phyloP scores from a whole-genome alignment of 305 asterid species.

The Fraxinus sp. region DNA sequence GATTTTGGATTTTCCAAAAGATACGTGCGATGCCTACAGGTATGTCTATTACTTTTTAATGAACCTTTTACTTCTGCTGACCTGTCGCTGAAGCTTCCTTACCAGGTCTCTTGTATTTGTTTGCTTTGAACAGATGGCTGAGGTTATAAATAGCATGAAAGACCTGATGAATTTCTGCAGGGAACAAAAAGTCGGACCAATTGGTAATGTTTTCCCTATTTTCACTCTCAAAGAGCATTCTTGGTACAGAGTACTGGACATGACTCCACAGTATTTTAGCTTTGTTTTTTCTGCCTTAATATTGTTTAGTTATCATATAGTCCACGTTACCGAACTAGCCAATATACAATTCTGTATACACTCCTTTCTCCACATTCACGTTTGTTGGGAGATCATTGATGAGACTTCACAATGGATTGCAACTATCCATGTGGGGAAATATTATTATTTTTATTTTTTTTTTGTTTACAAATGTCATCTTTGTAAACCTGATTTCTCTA shows the following conservation, averaged over 20 bases:
- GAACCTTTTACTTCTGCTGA: neutral
- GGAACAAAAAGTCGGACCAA: constrained; percentile 72
- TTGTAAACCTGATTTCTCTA: neutral
- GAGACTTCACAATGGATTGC: neutral
- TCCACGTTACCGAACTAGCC: neutral
- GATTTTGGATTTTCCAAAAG: constrained; percentile 91
- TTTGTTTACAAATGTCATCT: neutral
- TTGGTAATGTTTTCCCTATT: constrained; percentile 49
- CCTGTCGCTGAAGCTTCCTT: neutral
- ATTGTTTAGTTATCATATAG: neutral
- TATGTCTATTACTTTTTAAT: constrained; percentile 22
- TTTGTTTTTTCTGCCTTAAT: neutral
- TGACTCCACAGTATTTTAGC: neutral
- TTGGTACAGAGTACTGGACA: neutral
- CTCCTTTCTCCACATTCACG: neutral
- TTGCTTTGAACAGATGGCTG: constrained; percentile 66
- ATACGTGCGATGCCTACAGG: constrained; percentile 91
- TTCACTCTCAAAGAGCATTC: neutral
- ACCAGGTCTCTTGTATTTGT: constrained; percentile 19
- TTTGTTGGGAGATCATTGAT: neutral
- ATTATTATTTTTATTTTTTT: no score
- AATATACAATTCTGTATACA: neutral
- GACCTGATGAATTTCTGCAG: constrained; percentile 88
- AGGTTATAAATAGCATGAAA: constrained; percentile 95
- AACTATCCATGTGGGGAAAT: neutral